Conservation (phyloP, 768 basidiomycete species). For the Asterophora lycoperdoides region DNA sequence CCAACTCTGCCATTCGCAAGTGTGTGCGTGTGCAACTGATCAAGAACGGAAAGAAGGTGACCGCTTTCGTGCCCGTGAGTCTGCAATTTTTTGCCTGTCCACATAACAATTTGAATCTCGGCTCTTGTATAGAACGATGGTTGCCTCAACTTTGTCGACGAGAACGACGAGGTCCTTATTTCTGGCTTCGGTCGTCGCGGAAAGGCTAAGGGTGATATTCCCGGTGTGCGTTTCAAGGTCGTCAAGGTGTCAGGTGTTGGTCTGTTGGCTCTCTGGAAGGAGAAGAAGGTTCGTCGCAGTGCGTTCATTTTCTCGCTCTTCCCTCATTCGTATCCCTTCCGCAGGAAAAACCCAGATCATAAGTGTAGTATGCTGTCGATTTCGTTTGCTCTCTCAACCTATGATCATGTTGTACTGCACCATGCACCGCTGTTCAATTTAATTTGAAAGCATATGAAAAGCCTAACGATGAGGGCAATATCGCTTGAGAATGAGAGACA, state of each 20-base stretch:
- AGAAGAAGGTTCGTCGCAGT: conserved; percentile 80
- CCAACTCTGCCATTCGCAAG: conserved; percentile 99
- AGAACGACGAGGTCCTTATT: conserved; percentile 99
- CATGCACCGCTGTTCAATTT: not conserved
- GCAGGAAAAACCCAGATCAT: conserved; percentile 73
- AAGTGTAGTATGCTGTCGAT: conserved; percentile 17
- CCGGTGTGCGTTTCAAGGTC: conserved; percentile 99
- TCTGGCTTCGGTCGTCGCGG: conserved; percentile 99
- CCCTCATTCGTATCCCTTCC: conserved; percentile 2
- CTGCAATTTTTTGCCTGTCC: conserved; percentile 4
- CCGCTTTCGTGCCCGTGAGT: conserved; percentile 96
- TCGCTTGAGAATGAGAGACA: not conserved
- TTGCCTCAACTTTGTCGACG: conserved; percentile 97
- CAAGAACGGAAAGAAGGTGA: conserved; percentile 99
- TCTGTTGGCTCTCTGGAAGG: conserved; percentile 96
- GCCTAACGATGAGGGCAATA: not conserved
- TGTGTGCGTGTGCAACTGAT: conserved; percentile 99
- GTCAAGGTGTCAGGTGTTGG: conserved; percentile 99
- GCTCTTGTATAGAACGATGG: conserved; percentile 70
- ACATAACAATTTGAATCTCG: not conserved
- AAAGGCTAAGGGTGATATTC: conserved; percentile 99
- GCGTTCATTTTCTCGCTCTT: not conserved
- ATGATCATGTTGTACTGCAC: conserved; percentile 15
- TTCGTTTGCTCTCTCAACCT: conserved; percentile 10
- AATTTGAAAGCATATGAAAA: not conserved